phyloP scores from a whole-genome alignment of 1,139 yeast genomes.

The Geotrichum armillariae region DNA sequence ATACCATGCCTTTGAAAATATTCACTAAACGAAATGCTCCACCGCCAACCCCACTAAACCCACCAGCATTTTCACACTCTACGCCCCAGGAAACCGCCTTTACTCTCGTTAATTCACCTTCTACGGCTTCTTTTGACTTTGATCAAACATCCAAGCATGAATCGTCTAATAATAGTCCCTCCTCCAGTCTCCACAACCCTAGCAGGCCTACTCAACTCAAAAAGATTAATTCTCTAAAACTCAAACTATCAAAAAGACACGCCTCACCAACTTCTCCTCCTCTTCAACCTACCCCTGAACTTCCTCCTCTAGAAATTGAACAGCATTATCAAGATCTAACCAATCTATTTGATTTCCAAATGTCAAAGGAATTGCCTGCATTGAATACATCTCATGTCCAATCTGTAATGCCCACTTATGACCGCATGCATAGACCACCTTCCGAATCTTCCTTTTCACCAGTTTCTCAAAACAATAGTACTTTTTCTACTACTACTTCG shows the following conservation, averaged over 20 bases:
- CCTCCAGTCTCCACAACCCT: no score
- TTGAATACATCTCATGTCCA: background rate
- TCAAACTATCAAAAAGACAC: background rate
- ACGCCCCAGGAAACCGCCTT: no score
- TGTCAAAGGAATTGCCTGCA: background rate
- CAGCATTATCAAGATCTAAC: conserved; percentile 13
- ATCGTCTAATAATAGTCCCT: no score
- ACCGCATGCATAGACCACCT: background rate
- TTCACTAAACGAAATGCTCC: no score
- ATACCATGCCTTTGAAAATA: no score
- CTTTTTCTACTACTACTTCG: background rate
- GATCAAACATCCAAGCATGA: no score
- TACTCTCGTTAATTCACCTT: no score
- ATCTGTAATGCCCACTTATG: background rate
- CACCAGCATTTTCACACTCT: no score
- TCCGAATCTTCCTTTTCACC: conserved; percentile 5
- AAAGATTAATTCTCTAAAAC: background rate
- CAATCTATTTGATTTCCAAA: background rate
- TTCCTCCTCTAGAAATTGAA: conserved; percentile 14
- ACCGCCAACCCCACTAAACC: no score
- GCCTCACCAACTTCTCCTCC: conserved; percentile 3
- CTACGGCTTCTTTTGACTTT: no score
- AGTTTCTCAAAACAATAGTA: background rate
- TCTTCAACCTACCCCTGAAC: conserved; percentile 12
- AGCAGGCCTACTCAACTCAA: no score